A percentile compares a stretch with the other conserved stretches of the same genome.
Conservation (phyloP, 768 basidiomycete genomes). For the Hypholoma sublateritium region DNA sequence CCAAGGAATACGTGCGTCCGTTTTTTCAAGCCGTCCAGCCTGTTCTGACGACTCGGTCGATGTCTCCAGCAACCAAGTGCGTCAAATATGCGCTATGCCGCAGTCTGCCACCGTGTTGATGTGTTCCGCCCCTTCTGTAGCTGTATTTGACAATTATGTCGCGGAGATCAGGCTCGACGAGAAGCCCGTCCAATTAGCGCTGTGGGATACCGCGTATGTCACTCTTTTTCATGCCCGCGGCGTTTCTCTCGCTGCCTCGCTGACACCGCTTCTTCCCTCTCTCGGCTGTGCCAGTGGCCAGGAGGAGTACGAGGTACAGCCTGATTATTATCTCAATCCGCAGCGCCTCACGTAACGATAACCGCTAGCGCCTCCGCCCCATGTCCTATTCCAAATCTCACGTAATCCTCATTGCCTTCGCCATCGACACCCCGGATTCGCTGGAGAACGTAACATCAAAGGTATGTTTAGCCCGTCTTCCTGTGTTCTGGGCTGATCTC, state of each 20-base stretch:
- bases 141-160: conserved; percentile 98
- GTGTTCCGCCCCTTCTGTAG: conserved; percentile 39
- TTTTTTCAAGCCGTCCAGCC: conserved; percentile 10
- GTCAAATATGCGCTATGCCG: conserved; percentile 17
- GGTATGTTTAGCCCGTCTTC: conserved; percentile 40
- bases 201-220: conserved; percentile 99
- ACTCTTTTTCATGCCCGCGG: conserved; percentile 1
- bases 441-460: conserved; percentile 94
- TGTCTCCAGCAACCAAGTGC: conserved; percentile 56
- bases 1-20: conserved; percentile 86
- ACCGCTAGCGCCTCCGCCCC: conserved; percentile 79
- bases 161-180: conserved; percentile 97
- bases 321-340: conserved; percentile 2
- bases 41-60: conserved; percentile 8
- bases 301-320: conserved; percentile 92
- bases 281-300: conserved; percentile 66
- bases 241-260: conserved; percentile 12
- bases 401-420: conserved; percentile 96
- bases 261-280: conserved; percentile 9
- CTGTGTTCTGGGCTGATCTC: conserved; percentile 18
- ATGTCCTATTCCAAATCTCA: conserved; percentile 98
- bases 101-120: conserved; percentile 12
- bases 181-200: conserved; percentile 93
- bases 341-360: conserved; percentile 9
- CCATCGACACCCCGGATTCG: conserved; percentile 95